phyloP scores from a whole-genome alignment of 164 flowering plant species.

The Houttuynia cordata region DNA sequence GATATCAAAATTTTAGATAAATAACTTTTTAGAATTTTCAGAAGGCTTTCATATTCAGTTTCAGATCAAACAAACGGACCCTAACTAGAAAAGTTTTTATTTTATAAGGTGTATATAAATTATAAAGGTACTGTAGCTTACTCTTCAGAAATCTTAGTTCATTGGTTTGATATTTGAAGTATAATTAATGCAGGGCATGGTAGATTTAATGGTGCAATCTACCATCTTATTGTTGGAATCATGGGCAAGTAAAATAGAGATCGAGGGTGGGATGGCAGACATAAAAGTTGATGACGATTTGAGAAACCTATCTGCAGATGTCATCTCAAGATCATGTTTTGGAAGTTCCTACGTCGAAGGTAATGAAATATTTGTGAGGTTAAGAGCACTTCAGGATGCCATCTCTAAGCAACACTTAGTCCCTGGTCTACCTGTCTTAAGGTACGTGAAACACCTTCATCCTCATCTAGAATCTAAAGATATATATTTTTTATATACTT shows the following conservation, averaged over 20 bases:
- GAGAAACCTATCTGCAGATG: constrained; percentile 27
- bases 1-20: too few species aligned
- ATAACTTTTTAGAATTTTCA: too few species aligned
- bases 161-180: background rate
- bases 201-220: constrained; percentile 25
- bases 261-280: constrained; percentile 21
- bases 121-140: background rate
- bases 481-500: too few species aligned
- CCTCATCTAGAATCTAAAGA: too few species aligned
- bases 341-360: constrained; percentile 20
- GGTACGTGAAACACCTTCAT: constrained; percentile 11
- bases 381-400: constrained; percentile 16
- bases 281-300: constrained; percentile 22
- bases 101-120: too few species aligned
- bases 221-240: constrained; percentile 16
- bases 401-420: constrained; percentile 14
- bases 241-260: constrained; percentile 25
- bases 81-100: too few species aligned
- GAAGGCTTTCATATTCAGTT: too few species aligned
- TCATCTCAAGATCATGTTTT: constrained; percentile 23
- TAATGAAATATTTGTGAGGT: constrained; percentile 14
- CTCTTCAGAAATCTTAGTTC: background rate
- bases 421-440: constrained; percentile 20
- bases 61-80: too few species aligned
- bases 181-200: constrained; percentile 25